Conservation (phyloP, 2,329 filamentous ascomycete genomes). For the Gnomoniopsis smithogilvyi region DNA sequence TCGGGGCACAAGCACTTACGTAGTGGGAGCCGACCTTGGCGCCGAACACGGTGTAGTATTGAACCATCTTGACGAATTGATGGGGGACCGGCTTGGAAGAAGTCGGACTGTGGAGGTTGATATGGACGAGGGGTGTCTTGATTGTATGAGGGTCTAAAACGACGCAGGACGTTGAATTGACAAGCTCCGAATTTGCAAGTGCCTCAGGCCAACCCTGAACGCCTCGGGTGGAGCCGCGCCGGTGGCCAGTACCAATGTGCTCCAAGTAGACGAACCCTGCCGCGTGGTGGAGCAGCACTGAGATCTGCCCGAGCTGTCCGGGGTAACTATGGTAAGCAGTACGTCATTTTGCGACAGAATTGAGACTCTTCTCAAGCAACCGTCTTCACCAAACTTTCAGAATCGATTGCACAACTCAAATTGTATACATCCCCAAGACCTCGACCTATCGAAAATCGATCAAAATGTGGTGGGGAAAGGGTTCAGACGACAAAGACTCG, state of each 20-base stretch:
- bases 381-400: not conserved
- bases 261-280: too few relatives aligned
- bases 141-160: conserved; percentile 20
- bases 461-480: conserved; percentile 40
- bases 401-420: not conserved
- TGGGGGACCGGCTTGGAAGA: conserved; percentile 22
- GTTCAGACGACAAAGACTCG: conserved; percentile 26
- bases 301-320: conserved; percentile 5
- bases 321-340: not conserved
- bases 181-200: conserved; percentile 19
- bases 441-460: not conserved
- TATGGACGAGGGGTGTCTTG: conserved; percentile 23
- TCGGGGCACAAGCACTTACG: conserved; percentile 39
- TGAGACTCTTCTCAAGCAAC: not conserved
- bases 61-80: conserved; percentile 41
- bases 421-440: not conserved
- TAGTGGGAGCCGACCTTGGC: conserved; percentile 60
- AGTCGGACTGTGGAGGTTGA: conserved; percentile 26
- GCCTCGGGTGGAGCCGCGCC: conserved; percentile 7
- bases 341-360: not conserved
- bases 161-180: conserved; percentile 13
- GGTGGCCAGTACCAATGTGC: not conserved
- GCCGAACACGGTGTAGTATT: conserved; percentile 55
- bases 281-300: not conserved
- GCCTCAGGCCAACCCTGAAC: conserved; percentile 13